Evolutionary conservation across 208 protist genomes (phyloP), one percentile per base, ranked within the genome.

Genomic region (Trypanosoma brucei): DNA sequence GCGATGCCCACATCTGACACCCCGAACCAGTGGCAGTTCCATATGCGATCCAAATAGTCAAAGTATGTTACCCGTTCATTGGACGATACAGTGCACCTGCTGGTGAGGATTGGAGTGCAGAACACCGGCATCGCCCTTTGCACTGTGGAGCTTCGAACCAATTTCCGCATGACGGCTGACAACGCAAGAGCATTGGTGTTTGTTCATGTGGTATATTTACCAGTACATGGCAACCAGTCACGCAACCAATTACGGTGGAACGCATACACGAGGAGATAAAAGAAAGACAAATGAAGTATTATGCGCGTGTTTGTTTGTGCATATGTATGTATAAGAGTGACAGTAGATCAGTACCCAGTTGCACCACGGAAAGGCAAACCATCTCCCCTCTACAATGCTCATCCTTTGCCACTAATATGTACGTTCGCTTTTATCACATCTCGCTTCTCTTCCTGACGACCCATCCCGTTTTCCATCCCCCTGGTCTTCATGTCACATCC

Each of bases 1-100:
- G 42, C 42, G 8, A 14, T 38, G 45, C 59, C 46, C 22, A 1
- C 54, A 13, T 88, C 82, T 2, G 87, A 71, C 1, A 77, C 80
- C 44, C 82, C 82, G 56, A 88, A 83, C 82, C 81, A 92, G 58
- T 89, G 80, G 33, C 71, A 36, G 72, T 78, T 84, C 83, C 86
- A 92, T 36, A 83, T 5, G 37, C 66, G 42, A 36, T 88, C 81
- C 13, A 92, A 39, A 51, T 76, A 79, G 31, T 85, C 78, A 46
- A 81, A 75, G 73, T 88, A 88, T 7, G 76, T 83, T 3, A 22
- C 46, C 11, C 48, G 11, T 35, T 8, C 64, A 8, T 37, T 34
- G 13, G 36, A 34, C 0, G 58, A 63, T 33, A 59, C 40, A 31
- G 42, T 8, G 34, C 65, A 48, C 30, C 54, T 8, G 40, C n/a